These are phyloP conservation scores for Crassisporium funariophilum DNA, from an alignment of 768 basidiomycete genomes.

Conservation along the genomic window DNA sequence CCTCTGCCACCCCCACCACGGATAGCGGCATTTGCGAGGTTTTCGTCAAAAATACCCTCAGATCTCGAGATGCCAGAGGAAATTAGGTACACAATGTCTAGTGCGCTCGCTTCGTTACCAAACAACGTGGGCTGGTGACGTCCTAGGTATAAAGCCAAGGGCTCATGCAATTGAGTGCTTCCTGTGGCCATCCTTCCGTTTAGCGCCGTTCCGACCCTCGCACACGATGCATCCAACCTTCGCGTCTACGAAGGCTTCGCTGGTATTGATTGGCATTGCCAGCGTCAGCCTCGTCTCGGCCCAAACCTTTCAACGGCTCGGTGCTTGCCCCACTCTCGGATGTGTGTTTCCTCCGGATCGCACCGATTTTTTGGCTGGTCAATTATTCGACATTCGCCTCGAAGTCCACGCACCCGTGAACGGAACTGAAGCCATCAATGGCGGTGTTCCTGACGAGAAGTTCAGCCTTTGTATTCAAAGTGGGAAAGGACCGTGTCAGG, in stretches of 20 bases:
- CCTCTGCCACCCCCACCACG: no score
- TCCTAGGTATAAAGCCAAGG: neutral
- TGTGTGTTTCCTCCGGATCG: conserved; percentile 48
- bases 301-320: conserved; percentile 43
- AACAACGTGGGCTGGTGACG: neutral
- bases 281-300: conserved; percentile 25
- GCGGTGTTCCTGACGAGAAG: conserved; percentile 38
- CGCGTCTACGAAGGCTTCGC: conserved; percentile 3
- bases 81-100: no score
- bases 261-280: conserved; percentile 21
- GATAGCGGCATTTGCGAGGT: neutral
- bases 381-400: conserved; percentile 44
- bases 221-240: neutral
- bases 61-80: neutral
- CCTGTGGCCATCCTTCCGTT: neutral
- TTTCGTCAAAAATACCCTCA: neutral
- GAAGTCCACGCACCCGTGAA: conserved; percentile 47
- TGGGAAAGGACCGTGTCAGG: conserved; percentile 32
- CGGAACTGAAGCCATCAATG: conserved; percentile 37
- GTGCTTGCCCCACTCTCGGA: conserved; percentile 42
- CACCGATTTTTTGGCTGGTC: conserved; percentile 44
- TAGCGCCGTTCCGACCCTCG: neutral
- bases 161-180: no score
- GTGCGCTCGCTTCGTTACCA: neutral
- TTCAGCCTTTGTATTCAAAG: conserved; percentile 42